Percentiles rank a stretch among this genome's conserved stretches.
phyloP scores from a whole-genome alignment of 768 basidiomycete genomes.

The Psilocybe tampanensis region DNA sequence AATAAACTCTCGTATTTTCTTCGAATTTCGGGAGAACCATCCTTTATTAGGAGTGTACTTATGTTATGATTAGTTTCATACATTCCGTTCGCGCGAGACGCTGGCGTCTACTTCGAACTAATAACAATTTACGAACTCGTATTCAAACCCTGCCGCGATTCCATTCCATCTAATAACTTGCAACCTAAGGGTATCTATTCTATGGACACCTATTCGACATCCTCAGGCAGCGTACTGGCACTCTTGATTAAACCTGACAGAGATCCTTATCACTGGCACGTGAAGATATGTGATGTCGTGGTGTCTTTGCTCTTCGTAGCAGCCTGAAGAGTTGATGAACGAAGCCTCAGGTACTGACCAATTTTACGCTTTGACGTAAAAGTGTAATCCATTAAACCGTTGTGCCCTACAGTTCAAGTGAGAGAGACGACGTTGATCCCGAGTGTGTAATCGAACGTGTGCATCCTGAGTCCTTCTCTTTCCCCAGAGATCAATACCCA shows the following conservation, averaged over 20 bases:
- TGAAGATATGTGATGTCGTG: not conserved
- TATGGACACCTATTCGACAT: not conserved
- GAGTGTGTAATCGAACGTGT: not conserved
- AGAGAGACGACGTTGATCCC: not conserved
- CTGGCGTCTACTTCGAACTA: too few relatives aligned
- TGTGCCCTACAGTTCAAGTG: not conserved
- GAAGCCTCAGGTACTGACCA: not conserved
- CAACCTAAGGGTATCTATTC: not conserved
- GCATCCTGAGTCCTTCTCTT: not conserved
- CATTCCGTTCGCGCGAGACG: too few relatives aligned
- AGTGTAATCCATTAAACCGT: not conserved
- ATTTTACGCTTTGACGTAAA: not conserved
- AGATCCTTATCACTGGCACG: not conserved
- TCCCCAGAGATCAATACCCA: not conserved
- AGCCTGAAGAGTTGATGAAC: not conserved
- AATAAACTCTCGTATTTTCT: too few relatives aligned
- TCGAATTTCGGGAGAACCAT: too few relatives aligned
- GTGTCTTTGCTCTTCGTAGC: not conserved
- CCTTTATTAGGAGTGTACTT: too few relatives aligned
- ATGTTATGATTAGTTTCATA: too few relatives aligned
- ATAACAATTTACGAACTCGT: too few relatives aligned
- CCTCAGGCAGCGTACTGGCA: not conserved
- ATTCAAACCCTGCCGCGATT: too few relatives aligned
- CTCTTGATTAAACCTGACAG: not conserved
- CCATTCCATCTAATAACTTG: too few relatives aligned